phyloP scores from a whole-genome alignment of 169 alveolate genomes.

The Perkinsus chesapeaki region DNA sequence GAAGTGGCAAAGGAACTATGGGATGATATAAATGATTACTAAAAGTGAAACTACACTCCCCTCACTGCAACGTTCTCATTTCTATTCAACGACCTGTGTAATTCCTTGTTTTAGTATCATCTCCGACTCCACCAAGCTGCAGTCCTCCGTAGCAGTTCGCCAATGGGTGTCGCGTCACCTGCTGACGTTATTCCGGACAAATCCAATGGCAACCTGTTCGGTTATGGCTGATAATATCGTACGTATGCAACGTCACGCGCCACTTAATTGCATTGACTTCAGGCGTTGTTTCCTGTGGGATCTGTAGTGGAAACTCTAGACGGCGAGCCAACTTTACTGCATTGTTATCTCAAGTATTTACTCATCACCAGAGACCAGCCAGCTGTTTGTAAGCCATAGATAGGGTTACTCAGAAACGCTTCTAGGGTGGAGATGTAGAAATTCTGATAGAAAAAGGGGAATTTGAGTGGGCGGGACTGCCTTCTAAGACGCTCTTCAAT shows the following conservation, averaged over 20 bases:
- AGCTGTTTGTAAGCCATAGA: neutral
- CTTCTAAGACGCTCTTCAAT: too few species aligned
- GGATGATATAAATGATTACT: too few species aligned
- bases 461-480: too few species aligned
- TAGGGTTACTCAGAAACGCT: too few species aligned
- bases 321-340: neutral
- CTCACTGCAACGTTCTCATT: too few species aligned
- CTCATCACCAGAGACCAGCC: neutral
- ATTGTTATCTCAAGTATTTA: neutral
- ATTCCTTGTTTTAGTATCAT: neutral
- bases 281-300: neutral
- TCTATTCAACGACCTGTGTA: too few species aligned
- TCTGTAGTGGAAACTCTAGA: neutral
- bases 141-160: neutral
- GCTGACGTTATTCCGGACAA: neutral
- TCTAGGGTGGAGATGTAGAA: too few species aligned
- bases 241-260: neutral
- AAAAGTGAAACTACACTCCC: too few species aligned
- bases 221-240: neutral
- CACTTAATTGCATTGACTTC: neutral
- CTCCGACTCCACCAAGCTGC: neutral
- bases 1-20: too few species aligned
- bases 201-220: neutral
- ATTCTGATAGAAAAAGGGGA: too few species aligned
- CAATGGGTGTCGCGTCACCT: neutral